Base-by-base conservation (phyloP, 2,329 filamentous ascomycete species). In the Aspergillus ochraceoroseus region DNA sequence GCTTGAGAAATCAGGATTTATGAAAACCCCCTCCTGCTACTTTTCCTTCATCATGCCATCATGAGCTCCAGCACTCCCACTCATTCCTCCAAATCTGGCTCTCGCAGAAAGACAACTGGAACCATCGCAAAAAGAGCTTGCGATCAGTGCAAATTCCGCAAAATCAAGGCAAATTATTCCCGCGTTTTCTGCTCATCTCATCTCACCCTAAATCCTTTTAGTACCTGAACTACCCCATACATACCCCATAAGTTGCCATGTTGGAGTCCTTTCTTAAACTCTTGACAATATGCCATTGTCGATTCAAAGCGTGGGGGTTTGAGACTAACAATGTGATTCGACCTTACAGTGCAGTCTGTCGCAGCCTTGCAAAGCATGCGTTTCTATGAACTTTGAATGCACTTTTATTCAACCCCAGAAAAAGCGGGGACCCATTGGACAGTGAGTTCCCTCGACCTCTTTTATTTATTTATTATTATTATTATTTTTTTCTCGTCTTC, bases 351-450 rank as follows among this genome's bases (percentile, higher is more conserved):
- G 66, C 38, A 66, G 65, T 42, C 55, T 69, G 40, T 60, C 58
- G 9, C 58, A 61, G 25, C 65, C 65, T 22, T 68, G 65, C 38
- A 57, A 56, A 33, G 57, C 58, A 22, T 69, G 66, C 43, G 48
- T 58, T n/a, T 55, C 55, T 3, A 63, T 62, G 52, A 62, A 62
- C 8, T 61, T 67, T 41, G 56, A 61, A 8, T 70, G 66, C 46
- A 68, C 65, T 5, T 70, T 65, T 43, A 58, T 67, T 26, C 58
- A 62, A 30, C 63, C 64, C 5, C 63, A 67, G 42, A 69, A 68
- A 47, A 68, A 67, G 41, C 57, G 66, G 30, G 66, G 66, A 3
- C 51, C 66, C 26, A 56, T 59, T 17, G 60, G 58, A 38, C 58
- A 63, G 62, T 65, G 51, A 58, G 62, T 61, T 25, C 31, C n/a